Evolutionary conservation across 768 basidiomycete species (phyloP).

Genomic region (Termitomyces sp.): DNA sequence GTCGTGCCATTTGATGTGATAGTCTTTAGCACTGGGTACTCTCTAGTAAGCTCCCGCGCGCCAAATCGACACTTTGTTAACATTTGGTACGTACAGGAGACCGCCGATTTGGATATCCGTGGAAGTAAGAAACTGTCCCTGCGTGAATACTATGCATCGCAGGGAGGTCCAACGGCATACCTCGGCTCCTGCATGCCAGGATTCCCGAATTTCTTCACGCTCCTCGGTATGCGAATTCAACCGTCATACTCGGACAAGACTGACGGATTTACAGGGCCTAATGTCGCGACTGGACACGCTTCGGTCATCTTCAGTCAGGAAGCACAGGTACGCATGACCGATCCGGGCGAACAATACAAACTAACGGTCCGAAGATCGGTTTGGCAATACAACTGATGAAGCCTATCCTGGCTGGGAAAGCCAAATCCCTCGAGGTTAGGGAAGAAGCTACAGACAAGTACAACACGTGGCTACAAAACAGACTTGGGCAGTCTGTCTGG

Average conservation of each 20-base stretch:
- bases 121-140: slow-evolving; percentile 40
- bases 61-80: neutral
- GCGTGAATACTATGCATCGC: slow-evolving; percentile 38
- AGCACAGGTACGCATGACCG: slow-evolving; percentile 36
- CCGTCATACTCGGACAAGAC: neutral
- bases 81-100: slow-evolving; percentile 23
- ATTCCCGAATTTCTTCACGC: slow-evolving; percentile 48
- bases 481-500: slow-evolving; percentile 46
- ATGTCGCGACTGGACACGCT: slow-evolving; percentile 52
- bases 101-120: slow-evolving; percentile 29
- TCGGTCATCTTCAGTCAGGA: slow-evolving; percentile 55
- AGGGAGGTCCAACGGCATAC: slow-evolving; percentile 50
- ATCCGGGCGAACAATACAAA: slow-evolving; percentile 7
- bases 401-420: slow-evolving; percentile 44
- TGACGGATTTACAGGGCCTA: slow-evolving; percentile 36
- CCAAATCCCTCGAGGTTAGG: slow-evolving; percentile 45
- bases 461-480: slow-evolving; percentile 45
- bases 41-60: slow-evolving; percentile 20
- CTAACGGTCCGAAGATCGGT: slow-evolving; percentile 33
- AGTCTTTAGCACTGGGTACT: slow-evolving; percentile 53
- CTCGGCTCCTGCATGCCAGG: slow-evolving; percentile 49
- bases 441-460: slow-evolving; percentile 42
- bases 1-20: slow-evolving; percentile 51
- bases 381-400: slow-evolving; percentile 44
- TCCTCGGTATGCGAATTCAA: slow-evolving; percentile 33